Evolutionary conservation across 805 yeast species (phyloP), one percentile per base, ranked within the genome.

Genomic region (Teunomyces atbi): DNA sequence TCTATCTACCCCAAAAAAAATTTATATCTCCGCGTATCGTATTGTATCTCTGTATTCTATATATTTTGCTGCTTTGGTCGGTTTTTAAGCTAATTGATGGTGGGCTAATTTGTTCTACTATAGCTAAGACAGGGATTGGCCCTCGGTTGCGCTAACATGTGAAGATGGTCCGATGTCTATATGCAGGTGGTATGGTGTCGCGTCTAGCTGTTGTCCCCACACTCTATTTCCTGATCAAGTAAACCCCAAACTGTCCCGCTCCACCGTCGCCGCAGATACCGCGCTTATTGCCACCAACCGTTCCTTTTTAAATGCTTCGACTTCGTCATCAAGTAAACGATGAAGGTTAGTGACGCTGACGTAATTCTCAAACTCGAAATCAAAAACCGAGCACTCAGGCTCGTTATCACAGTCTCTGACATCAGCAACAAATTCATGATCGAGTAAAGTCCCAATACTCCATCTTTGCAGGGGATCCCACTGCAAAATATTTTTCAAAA

Each of bases 381-480:
- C 84, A 57, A 89, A 86, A 2, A 70, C 65, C 2, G 58, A 53
- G 46, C 84, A 75, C 2, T 45, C 62, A 0, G 85, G 79, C 59
- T 87, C 96, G 45, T 79, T 82, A 11, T 69, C 68, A 0, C 56
- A 45, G 49, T 78, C 77, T 53, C 92, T 73, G 6, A 88, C 79
- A 2, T 65, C 57, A 10, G 56, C 59, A 6, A 89, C 68, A 57
- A 76, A 87, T 1, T 71, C 69, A 56, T 86, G 89, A 4, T 67
- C 65, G 10, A 91, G 59, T 1, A 86, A 79, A 50, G 78, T 69
- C 2, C 72, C 74, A 1, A 86, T 86, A 0, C 73, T 73, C 20
- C 71, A 68, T 44, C 98, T 71, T 16, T 60, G 54, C 1, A 59
- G 64, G 0, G 84, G 76, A 47, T 81, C 84, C 90, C 96, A 91